Percentiles rank a stretch among this genome's conserved stretches.
Conservation (phyloP, 2,329 filamentous ascomycete species). For the Ascochyta clinopodiicola region DNA sequence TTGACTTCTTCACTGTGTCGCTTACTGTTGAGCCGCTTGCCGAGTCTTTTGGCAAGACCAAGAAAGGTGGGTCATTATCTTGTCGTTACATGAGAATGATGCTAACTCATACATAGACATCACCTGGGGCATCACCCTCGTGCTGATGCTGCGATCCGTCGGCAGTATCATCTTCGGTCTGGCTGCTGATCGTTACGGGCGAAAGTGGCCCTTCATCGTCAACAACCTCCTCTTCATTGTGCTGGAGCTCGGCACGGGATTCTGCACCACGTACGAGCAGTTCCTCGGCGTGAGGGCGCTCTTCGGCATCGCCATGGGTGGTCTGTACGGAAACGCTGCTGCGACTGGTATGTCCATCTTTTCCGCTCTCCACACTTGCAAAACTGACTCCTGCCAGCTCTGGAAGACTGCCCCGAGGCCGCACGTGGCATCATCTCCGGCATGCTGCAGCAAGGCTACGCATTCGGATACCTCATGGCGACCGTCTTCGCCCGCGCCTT, state of each 20-base stretch:
- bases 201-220: slow-evolving; percentile 64
- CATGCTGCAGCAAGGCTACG: slow-evolving; percentile 69
- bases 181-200: slow-evolving; percentile 60
- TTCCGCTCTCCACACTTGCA: background rate
- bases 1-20: slow-evolving; percentile 69
- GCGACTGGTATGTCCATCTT: slow-evolving; percentile 54
- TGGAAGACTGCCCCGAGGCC: slow-evolving; percentile 66
- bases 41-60: slow-evolving; percentile 59
- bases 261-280: slow-evolving; percentile 63
- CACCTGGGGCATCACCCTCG: slow-evolving; percentile 61
- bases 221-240: slow-evolving; percentile 68
- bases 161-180: slow-evolving; percentile 65
- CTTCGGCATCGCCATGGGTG: slow-evolving; percentile 70
- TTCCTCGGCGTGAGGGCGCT: slow-evolving; percentile 66
- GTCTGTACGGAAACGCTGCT: slow-evolving; percentile 67
- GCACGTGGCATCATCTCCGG: slow-evolving; percentile 67
- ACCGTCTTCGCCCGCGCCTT: slow-evolving; percentile 66
- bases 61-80: slow-evolving; percentile 40
- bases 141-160: slow-evolving; percentile 66
- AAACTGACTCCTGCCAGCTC: slow-evolving; percentile 44
- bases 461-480: slow-evolving; percentile 68
- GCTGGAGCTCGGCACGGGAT: slow-evolving; percentile 66
- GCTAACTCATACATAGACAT: slow-evolving; percentile 51
- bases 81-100: background rate
- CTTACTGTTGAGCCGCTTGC: slow-evolving; percentile 62